phyloP scores from a whole-genome alignment of 2,329 filamentous ascomycete species.

The Sporothrix phasma region DNA sequence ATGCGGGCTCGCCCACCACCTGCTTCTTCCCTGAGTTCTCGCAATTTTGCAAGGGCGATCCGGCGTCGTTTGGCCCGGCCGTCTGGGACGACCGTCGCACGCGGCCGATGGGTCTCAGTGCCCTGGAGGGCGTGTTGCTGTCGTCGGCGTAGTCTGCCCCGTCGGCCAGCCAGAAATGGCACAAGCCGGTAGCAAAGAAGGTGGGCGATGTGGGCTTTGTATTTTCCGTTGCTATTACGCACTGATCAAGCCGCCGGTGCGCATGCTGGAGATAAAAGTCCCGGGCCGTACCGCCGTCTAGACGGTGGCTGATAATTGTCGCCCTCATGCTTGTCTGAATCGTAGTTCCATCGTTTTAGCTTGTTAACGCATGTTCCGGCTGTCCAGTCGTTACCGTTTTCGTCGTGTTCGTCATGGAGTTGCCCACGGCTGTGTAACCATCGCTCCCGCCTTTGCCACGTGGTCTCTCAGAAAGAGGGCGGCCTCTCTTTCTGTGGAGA shows the following conservation, averaged over 20 bases:
- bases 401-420: no score
- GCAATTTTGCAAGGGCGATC: slow-evolving; percentile 20
- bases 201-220: slow-evolving; percentile 39
- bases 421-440: no score
- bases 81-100: slow-evolving; percentile 21
- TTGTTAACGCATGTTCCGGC: no score
- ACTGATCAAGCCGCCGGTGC: slow-evolving; percentile 32
- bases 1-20: slow-evolving; percentile 25
- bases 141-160: slow-evolving; percentile 28
- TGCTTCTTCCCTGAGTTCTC: slow-evolving; percentile 21
- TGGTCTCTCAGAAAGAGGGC: no score
- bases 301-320: no score
- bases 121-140: slow-evolving; percentile 18
- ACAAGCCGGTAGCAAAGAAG: slow-evolving; percentile 31
- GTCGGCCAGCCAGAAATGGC: slow-evolving; percentile 35
- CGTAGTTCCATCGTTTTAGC: no score
- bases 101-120: slow-evolving; percentile 23
- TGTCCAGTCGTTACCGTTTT: no score
- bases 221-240: slow-evolving; percentile 31
- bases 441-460: no score
- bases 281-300: no score
- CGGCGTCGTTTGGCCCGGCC: slow-evolving; percentile 18
- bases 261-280: slow-evolving; percentile 25
- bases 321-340: no score
- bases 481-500: no score